Base-by-base conservation (phyloP, 1,284 basidiomycete species). In the Cryptococcus sp. region DNA sequence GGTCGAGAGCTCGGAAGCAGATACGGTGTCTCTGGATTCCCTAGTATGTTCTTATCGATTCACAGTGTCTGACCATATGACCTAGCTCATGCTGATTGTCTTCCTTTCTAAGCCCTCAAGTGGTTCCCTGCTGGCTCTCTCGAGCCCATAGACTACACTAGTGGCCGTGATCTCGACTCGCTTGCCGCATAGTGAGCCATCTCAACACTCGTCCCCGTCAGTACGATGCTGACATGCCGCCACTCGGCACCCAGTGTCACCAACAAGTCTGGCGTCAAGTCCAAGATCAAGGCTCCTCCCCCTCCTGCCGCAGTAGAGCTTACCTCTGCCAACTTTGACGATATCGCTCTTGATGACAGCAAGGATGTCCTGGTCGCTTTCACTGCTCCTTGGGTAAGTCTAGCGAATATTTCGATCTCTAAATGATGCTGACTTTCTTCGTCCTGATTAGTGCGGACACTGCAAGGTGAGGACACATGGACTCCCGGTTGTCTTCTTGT, bases 331-430 rank as follows among this genome's bases (percentile, higher is more conserved):
- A 88, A 85, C 64, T 95, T 93, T 73, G 85, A 91, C 65, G 82
- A 87, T 1, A 82, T 93, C 56, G 91, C 86, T 16, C 71, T 90
- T 69, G 85, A 93, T 71, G 75, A 84, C 20, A 81, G 84, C 27
- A 93, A 93, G 80, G 84, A 93, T 70, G 90, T 92, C 47, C 81
- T 96, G n/a, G 90, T 96, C 51, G 84, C 93, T 3, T 95, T 94
- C 82, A 94, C 91, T 61, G 89, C 88, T 72, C 80, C 81, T 38
- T 81, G 80, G 80, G 73, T 75, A 50, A 59, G 82, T 8, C 70
- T 16, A 22, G 41, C 13, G 39, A 41, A 16, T 17, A 23, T 35
- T 22, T 23, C 38, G 22, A 20, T 39, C 8, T 54, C 40, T 54
- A 25, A 42, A 54, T 47, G 40, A 46, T 42, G 5, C 22, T 11